Evolutionary conservation across 2,329 filamentous ascomycete species (phyloP).

Genomic region (Fusarium pseudocircinatum): DNA sequence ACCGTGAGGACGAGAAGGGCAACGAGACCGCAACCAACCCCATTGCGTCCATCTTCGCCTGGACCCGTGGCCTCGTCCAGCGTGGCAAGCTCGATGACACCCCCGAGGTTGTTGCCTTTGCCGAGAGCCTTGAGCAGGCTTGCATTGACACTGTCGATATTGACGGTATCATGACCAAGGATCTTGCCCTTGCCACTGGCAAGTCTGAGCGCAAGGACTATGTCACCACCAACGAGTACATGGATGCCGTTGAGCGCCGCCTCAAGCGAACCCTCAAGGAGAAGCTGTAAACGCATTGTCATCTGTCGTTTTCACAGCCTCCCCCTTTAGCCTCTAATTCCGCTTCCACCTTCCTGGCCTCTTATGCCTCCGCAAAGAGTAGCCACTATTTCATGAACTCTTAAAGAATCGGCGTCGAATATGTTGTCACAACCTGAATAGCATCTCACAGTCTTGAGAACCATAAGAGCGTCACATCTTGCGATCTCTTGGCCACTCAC

Average conservation of each 20-base stretch:
- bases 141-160: slow-evolving; percentile 94
- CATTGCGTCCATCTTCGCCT: slow-evolving; percentile 98
- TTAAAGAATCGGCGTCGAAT: slow-evolving; percentile 16
- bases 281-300: slow-evolving; percentile 67
- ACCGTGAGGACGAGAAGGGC: slow-evolving; percentile 98
- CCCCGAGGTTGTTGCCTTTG: slow-evolving; percentile 91
- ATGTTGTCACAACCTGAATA: slow-evolving; percentile 25
- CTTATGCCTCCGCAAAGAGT: slow-evolving; percentile 22
- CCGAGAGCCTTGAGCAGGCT: slow-evolving; percentile 89
- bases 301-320: slow-evolving; percentile 4
- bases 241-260: slow-evolving; percentile 90
- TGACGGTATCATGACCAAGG: slow-evolving; percentile 99
- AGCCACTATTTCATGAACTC: slow-evolving; percentile 22
- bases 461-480: slow-evolving; percentile 13
- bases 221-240: slow-evolving; percentile 91
- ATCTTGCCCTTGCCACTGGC: slow-evolving; percentile 93
- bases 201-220: slow-evolving; percentile 85
- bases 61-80: slow-evolving; percentile 94
- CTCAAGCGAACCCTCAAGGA: slow-evolving; percentile 83
- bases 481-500: background rate
- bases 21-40: slow-evolving; percentile 98
- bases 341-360: slow-evolving; percentile 23
- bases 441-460: slow-evolving; percentile 14
- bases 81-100: slow-evolving; percentile 92
- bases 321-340: slow-evolving; percentile 8